Evolutionary conservation across 1,139 yeast genomes (phyloP).

Genomic region (Lodderomyces margitis): DNA sequence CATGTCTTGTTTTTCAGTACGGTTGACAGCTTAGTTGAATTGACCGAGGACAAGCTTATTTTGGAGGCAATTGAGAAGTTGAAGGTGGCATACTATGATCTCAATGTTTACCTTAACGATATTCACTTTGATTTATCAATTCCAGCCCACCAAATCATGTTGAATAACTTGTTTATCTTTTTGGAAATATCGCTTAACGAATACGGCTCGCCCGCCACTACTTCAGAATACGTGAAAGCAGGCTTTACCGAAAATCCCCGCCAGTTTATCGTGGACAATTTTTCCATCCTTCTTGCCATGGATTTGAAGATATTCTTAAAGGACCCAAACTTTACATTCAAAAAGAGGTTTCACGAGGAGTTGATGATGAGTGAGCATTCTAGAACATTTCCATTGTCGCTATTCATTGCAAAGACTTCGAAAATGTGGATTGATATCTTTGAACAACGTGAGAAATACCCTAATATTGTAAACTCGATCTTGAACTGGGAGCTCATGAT

Average conservation of each 20-base stretch:
- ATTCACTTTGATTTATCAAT: conserved; percentile 41
- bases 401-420: conserved; percentile 37
- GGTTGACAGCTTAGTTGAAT: conserved; percentile 38
- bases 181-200: conserved; percentile 45
- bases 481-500: conserved; percentile 58
- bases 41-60: conserved; percentile 33
- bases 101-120: conserved; percentile 37
- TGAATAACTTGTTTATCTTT: conserved; percentile 39
- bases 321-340: conserved; percentile 56
- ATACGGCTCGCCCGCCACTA: conserved; percentile 45
- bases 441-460: conserved; percentile 30
- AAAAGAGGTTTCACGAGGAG: conserved; percentile 59
- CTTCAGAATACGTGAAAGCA: conserved; percentile 45
- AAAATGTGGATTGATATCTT: conserved; percentile 42
- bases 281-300: conserved; percentile 43
- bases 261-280: conserved; percentile 41
- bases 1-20: conserved; percentile 46
- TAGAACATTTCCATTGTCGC: conserved; percentile 43
- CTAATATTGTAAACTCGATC: conserved; percentile 43
- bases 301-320: conserved; percentile 52
- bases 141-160: conserved; percentile 41
- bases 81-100: conserved; percentile 35
- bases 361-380: conserved; percentile 48
- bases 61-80: conserved; percentile 33
- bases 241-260: conserved; percentile 48